Conservation (phyloP, 495 filamentous ascomycete species). For the Penicillium atrosanguineum region DNA sequence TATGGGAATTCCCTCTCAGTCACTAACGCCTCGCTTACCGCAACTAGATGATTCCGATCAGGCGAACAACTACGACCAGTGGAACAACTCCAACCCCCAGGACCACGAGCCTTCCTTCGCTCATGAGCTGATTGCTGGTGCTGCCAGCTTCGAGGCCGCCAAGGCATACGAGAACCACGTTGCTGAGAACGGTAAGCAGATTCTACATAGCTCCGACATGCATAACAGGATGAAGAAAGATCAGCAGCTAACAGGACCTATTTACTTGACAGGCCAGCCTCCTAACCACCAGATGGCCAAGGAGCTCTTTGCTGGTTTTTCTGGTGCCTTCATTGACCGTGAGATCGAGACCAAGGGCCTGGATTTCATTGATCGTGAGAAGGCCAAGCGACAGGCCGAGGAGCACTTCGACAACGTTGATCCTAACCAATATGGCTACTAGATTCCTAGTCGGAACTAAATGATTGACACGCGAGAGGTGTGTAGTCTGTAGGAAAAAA, state of each 20-base stretch:
- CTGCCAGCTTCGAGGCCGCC: slow-evolving; percentile 70
- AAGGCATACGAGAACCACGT: slow-evolving; percentile 68
- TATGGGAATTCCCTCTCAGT: no score
- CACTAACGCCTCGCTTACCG: no score
- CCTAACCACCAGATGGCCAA: slow-evolving; percentile 66
- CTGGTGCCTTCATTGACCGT: slow-evolving; percentile 69
- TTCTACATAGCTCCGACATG: not conserved
- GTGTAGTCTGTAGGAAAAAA: no score
- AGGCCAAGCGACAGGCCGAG: slow-evolving; percentile 60
- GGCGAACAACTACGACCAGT: no score
- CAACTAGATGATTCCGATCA: no score
- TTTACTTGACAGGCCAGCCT: slow-evolving; percentile 50
- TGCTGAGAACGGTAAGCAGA: slow-evolving; percentile 52
- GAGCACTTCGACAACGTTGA: slow-evolving; percentile 55
- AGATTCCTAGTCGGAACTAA: not conserved
- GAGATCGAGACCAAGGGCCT: slow-evolving; percentile 68
- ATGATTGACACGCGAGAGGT: not conserved
- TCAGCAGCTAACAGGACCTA: not conserved
- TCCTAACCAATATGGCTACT: slow-evolving; percentile 43
- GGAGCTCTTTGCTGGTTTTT: slow-evolving; percentile 66
- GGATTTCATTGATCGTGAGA: slow-evolving; percentile 64
- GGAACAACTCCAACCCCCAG: not conserved
- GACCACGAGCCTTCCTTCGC: slow-evolving; percentile 54
- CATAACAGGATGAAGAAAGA: not conserved
- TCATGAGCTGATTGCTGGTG: slow-evolving; percentile 69